Evolutionary conservation across 73 alveolate genomes (phyloP).

Genomic region (Paramecium tetraurelia): DNA sequence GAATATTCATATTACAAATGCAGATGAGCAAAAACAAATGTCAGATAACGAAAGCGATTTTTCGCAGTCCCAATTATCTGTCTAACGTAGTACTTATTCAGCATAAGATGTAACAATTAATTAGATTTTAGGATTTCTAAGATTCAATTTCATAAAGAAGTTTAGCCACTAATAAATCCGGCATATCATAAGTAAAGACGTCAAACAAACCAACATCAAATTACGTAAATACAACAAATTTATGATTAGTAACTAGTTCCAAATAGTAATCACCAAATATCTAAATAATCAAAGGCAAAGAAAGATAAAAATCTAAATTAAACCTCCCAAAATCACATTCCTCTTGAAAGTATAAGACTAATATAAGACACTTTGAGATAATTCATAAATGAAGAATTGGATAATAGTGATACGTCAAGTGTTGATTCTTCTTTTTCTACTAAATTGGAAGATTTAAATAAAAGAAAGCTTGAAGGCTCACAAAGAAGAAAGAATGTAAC

Average conservation of each 20-base stretch:
- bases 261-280: neutral
- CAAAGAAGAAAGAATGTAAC: neutral
- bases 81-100: neutral
- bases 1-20: neutral
- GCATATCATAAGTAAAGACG: neutral
- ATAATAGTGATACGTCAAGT: neutral
- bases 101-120: neutral
- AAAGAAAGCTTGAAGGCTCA: neutral
- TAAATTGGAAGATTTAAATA: neutral
- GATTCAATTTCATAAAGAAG: neutral
- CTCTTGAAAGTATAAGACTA: neutral
- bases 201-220: neutral
- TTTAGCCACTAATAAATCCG: neutral
- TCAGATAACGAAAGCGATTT: neutral
- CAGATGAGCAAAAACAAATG: neutral
- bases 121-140: neutral
- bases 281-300: neutral
- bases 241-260: neutral
- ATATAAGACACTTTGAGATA: neutral
- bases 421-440: neutral
- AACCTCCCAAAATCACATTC: neutral
- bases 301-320: neutral
- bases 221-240: neutral
- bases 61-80: neutral
- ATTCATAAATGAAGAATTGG: conserved; percentile 1